A percentile compares a stretch with the other conserved stretches of the same genome.
These are phyloP conservation scores for Trametes cingulata DNA, from an alignment of 768 basidiomycete genomes.

Conservation along the genomic window DNA sequence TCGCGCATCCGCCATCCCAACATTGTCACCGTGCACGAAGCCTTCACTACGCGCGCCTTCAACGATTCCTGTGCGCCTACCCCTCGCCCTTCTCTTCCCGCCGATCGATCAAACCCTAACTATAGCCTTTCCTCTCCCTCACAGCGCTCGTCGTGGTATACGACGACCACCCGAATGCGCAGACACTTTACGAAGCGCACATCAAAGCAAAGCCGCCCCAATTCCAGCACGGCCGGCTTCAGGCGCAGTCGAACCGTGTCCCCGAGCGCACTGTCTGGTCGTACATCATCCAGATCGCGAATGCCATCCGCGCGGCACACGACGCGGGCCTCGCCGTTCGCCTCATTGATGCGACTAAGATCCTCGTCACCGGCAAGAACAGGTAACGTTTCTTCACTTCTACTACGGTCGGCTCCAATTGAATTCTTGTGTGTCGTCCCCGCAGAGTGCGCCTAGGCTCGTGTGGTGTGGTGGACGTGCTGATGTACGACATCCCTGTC, in stretches of 20 bases:
- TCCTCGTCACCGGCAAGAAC: constrained; percentile 88
- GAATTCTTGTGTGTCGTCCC: too few species aligned
- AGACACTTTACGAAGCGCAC: constrained; percentile 80
- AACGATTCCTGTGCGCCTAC: constrained; percentile 79
- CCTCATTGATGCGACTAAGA: constrained; percentile 82
- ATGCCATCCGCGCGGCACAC: constrained; percentile 85
- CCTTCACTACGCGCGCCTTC: constrained; percentile 93
- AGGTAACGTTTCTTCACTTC: constrained; percentile 47
- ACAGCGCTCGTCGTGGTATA: constrained; percentile 86
- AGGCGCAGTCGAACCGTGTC: constrained; percentile 41
- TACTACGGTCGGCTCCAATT: not conserved
- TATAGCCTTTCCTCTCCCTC: constrained; percentile 38
- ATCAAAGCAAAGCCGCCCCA: constrained; percentile 55
- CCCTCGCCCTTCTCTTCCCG: constrained; percentile 13
- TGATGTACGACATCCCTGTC: constrained; percentile 66
- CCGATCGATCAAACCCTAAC: not conserved
- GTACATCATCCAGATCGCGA: constrained; percentile 87
- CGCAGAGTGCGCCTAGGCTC: constrained; percentile 80
- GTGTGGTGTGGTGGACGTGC: constrained; percentile 84
- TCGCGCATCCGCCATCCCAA: constrained; percentile 80
- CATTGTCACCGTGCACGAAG: constrained; percentile 82
- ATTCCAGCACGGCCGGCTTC: constrained; percentile 38
- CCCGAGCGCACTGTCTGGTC: constrained; percentile 89
- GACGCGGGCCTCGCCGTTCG: constrained; percentile 77
- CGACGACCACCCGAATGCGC: constrained; percentile 81